phyloP scores from a whole-genome alignment of 2,329 filamentous ascomycete genomes.

The Fusarium sp. region DNA sequence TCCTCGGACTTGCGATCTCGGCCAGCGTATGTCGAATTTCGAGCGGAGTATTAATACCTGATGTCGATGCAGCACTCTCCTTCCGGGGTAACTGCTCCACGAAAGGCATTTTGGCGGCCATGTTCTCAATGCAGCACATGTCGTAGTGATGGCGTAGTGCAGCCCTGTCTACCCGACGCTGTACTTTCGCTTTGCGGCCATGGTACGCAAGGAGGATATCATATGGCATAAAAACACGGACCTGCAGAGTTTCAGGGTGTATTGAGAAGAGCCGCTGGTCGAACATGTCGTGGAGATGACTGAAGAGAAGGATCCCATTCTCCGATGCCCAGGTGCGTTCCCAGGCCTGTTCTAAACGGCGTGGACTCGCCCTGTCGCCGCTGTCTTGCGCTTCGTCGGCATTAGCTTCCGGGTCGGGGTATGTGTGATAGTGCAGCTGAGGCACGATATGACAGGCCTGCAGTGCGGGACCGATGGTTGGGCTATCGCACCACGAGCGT shows the following conservation, averaged over 20 bases:
- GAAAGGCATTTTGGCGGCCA: neutral
- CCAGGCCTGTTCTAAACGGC: neutral
- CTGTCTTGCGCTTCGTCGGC: neutral
- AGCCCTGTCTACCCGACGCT: neutral
- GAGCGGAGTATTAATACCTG: neutral
- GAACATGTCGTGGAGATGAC: neutral
- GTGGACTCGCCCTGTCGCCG: neutral
- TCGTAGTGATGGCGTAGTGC: neutral
- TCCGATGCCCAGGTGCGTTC: neutral
- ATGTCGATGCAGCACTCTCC: neutral
- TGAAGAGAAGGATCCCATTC: neutral
- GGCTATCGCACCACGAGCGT: neutral
- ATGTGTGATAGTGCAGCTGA: neutral
- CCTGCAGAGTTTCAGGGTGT: neutral
- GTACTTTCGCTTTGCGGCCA: neutral
- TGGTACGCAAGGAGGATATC: neutral
- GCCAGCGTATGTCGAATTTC: neutral
- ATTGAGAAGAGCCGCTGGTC: neutral
- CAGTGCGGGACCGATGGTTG: neutral
- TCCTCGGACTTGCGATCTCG: neutral
- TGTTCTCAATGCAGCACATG: conserved; percentile 2
- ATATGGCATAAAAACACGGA: neutral
- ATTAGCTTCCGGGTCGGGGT: neutral
- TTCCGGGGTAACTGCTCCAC: neutral
- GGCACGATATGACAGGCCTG: neutral